Evolutionary conservation across 306 rosid species (phyloP).

Genomic region (Acacia crassicarpa): DNA sequence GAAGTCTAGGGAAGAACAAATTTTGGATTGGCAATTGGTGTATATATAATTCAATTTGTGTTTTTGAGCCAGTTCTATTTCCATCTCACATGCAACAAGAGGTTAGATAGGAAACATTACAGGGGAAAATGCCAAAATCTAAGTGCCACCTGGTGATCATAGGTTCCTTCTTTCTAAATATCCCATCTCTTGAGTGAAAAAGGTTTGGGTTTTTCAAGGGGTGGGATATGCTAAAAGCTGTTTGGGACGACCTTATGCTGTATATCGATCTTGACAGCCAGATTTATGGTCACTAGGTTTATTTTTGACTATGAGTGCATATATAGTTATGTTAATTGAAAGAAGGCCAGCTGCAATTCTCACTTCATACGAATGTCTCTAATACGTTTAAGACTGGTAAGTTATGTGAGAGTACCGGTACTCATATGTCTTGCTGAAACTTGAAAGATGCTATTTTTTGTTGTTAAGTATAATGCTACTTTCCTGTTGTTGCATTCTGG

Average conservation of each 20-base stretch:
- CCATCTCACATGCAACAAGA: not conserved
- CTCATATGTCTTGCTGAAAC: not conserved
- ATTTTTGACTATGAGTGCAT: not conserved
- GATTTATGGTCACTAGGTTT: not conserved
- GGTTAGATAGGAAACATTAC: not conserved
- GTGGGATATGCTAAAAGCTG: not conserved
- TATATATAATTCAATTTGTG: not conserved
- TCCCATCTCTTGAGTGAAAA: not conserved
- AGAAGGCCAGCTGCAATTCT: not conserved
- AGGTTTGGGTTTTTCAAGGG: not conserved
- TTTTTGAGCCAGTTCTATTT: not conserved
- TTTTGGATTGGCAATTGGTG: not conserved
- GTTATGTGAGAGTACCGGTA: not conserved
- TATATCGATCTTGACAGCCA: not conserved
- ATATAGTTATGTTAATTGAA: constrained; percentile 5
- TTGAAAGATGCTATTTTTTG: not conserved
- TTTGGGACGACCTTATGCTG: not conserved
- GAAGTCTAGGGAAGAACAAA: not conserved
- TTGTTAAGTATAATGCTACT: not conserved
- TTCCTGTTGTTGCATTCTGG: constrained; percentile 10
- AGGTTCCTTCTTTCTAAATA: not conserved
- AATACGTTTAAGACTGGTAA: not conserved
- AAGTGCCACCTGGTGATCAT: not conserved
- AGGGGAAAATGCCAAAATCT: not conserved
- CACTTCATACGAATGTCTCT: not conserved